Conservation (phyloP, 352 stramenopile genomes). For the Phytophthora sp. region DNA sequence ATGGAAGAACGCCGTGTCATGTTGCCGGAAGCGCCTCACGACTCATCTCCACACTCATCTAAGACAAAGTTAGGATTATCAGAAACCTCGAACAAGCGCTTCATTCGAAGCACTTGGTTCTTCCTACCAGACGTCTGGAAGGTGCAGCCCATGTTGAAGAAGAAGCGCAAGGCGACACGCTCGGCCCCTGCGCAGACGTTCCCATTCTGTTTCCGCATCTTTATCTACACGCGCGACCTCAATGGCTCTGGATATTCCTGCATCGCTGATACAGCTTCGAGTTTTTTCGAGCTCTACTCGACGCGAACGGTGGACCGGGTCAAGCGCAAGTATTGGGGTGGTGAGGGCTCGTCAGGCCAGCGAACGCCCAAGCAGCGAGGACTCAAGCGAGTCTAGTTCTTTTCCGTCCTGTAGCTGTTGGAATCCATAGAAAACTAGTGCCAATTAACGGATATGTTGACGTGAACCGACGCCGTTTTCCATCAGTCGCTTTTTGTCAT, state of each 20-base stretch:
- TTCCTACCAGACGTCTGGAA: constrained; percentile 90
- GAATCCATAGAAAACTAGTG: constrained; percentile 31
- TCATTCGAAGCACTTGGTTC: constrained; percentile 82
- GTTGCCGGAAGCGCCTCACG: constrained; percentile 25
- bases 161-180: constrained; percentile 88
- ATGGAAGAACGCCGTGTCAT: constrained; percentile 72
- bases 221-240: constrained; percentile 57
- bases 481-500: constrained; percentile 7
- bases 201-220: constrained; percentile 87
- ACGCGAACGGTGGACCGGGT: constrained; percentile 86
- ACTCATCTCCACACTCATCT: constrained; percentile 1
- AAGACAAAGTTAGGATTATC: constrained; percentile 1
- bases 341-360: constrained; percentile 15
- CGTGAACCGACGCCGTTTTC: constrained; percentile 30
- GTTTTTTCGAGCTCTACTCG: constrained; percentile 87
- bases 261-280: constrained; percentile 62
- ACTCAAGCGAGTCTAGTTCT: constrained; percentile 22
- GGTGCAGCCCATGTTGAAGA: constrained; percentile 88
- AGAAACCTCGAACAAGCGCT: constrained; percentile 11
- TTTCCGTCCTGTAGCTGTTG: no score
- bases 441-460: constrained; percentile 25
- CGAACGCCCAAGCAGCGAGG: constrained; percentile 15
- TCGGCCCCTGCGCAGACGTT: constrained; percentile 84
- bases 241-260: constrained; percentile 48
- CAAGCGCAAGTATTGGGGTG: constrained; percentile 74